Percentiles rank a stretch among this genome's conserved stretches.
These are phyloP conservation scores for Exophiala oligosperma DNA, from an alignment of 2,329 filamentous ascomycete species.

Conservation along the genomic window DNA sequence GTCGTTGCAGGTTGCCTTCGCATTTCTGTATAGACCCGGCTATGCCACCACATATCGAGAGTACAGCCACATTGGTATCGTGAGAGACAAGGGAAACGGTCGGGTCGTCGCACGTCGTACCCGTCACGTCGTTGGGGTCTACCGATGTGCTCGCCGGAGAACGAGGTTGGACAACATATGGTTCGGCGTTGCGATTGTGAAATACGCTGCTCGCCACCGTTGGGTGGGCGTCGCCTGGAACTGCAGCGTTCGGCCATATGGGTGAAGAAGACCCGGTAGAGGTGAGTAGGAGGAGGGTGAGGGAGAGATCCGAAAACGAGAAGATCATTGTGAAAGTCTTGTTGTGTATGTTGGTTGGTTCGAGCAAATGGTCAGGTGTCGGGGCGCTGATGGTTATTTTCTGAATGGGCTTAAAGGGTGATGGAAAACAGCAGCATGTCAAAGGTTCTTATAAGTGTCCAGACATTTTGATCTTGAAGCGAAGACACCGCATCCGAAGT, in stretches of 20 bases:
- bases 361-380: background rate
- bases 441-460: too few species aligned
- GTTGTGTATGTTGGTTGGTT: background rate
- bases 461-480: too few species aligned
- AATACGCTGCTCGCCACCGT: background rate
- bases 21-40: constrained; percentile 49
- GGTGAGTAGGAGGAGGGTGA: background rate
- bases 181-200: too few species aligned
- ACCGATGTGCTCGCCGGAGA: constrained; percentile 29
- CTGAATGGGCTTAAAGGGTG: too few species aligned
- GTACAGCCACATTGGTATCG: constrained; percentile 51
- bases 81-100: constrained; percentile 49
- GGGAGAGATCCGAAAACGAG: background rate
- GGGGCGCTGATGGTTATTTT: too few species aligned
- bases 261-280: background rate
- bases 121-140: constrained; percentile 34
- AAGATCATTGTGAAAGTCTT: background rate
- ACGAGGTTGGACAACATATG: background rate
- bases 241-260: background rate
- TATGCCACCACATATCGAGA: constrained; percentile 53
- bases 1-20: constrained; percentile 46
- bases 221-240: background rate
- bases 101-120: constrained; percentile 35
- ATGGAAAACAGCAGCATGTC: too few species aligned
- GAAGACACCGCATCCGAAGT: background rate